Conservation (phyloP, 257 asterid genomes). For the Gynochthodes officinalis region DNA sequence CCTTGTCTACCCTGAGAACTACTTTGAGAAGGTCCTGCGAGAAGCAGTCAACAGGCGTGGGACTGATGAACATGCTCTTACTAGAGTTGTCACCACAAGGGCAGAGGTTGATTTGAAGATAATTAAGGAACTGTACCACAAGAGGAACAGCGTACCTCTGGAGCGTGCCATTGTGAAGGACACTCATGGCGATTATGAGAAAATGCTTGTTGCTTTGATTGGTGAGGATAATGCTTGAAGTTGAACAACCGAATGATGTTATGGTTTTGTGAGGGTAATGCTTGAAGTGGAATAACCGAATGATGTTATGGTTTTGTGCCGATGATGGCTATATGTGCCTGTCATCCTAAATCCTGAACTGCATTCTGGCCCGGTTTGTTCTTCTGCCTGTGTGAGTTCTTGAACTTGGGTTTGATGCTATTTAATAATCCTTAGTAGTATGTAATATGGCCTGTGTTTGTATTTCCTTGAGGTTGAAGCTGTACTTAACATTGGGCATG, state of each 20-base stretch:
- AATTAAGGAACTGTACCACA: conserved; percentile 57
- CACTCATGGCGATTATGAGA: conserved; percentile 88
- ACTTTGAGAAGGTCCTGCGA: conserved; percentile 72
- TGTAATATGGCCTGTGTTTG: conserved; percentile 1
- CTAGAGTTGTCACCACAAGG: conserved; percentile 74
- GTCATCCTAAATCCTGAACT: neutral
- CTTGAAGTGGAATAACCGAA: too few species aligned
- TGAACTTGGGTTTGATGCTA: conserved; percentile 6
- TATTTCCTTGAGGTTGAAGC: neutral
- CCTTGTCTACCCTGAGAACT: conserved; percentile 64
- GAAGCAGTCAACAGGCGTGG: conserved; percentile 64
- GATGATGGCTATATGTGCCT: neutral
- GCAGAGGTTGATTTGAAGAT: conserved; percentile 80
- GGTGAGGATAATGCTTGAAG: conserved; percentile 66
- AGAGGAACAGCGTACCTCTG: conserved; percentile 71
- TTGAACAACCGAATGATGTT: too few species aligned
- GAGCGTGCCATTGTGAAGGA: conserved; percentile 75
- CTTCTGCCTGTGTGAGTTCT: conserved; percentile 1
- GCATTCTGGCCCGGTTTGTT: conserved; percentile 1
- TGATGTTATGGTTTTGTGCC: neutral
- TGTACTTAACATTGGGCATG: neutral
- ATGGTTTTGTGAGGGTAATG: too few species aligned
- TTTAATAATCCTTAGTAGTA: conserved; percentile 5
- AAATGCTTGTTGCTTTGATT: conserved; percentile 68
- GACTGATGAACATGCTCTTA: conserved; percentile 79